These are phyloP conservation scores for Lasiodiplodia gonubiensis DNA, from an alignment of 2,329 filamentous ascomycete genomes.

Conservation along the genomic window DNA sequence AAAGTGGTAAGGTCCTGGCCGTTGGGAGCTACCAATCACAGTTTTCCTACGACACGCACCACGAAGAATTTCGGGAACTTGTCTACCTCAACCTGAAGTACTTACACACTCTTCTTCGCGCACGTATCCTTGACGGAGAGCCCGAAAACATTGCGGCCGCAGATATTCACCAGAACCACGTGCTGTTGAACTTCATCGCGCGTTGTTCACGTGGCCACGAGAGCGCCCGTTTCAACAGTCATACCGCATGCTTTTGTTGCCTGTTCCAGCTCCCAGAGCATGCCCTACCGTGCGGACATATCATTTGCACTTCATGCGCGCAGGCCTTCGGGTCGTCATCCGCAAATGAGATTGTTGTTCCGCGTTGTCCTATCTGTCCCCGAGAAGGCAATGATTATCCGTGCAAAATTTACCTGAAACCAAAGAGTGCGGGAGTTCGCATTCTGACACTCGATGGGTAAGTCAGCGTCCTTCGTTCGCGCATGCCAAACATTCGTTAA, in stretches of 20 bases:
- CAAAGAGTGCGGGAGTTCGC: conserved; percentile 44
- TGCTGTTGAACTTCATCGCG: conserved; percentile 46
- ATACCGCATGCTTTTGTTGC: conserved; percentile 56
- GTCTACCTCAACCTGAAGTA: conserved; percentile 34
- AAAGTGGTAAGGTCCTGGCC: conserved; percentile 51
- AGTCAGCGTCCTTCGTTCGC: conserved; percentile 15
- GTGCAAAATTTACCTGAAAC: conserved; percentile 42
- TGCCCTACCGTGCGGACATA: conserved; percentile 53
- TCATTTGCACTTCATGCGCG: conserved; percentile 53
- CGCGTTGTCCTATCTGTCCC: conserved; percentile 44
- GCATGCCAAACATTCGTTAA: conserved; percentile 11
- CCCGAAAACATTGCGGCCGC: conserved; percentile 33
- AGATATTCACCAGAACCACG: conserved; percentile 37
- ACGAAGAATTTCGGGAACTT: conserved; percentile 38
- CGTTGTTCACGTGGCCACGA: conserved; percentile 19
- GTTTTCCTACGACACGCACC: conserved; percentile 41
- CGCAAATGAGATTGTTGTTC: conserved; percentile 31
- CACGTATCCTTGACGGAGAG: conserved; percentile 10
- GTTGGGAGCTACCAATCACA: conserved; percentile 49
- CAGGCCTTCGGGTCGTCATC: conserved; percentile 37
- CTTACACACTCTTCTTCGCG: conserved; percentile 30
- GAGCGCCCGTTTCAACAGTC: conserved; percentile 43
- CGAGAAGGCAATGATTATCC: conserved; percentile 24
- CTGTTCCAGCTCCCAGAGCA: conserved; percentile 52
- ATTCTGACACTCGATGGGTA: conserved; percentile 52